Percentiles rank a stretch among this genome's conserved stretches.
phyloP scores from a whole-genome alignment of 73 alveolate species.

The Paraurostyla sp. region DNA sequence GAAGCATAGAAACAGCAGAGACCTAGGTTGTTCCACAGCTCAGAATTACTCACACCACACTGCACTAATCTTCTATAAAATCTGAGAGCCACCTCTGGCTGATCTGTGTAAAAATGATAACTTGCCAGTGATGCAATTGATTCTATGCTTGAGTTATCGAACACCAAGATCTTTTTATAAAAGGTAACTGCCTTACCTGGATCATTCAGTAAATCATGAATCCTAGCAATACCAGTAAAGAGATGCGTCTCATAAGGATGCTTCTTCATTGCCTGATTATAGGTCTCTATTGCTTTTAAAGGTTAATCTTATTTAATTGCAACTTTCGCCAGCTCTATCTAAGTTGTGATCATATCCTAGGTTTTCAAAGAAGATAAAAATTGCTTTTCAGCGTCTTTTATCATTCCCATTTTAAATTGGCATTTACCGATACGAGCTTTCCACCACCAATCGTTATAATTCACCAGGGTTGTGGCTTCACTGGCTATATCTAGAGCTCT shows the following conservation, averaged over 20 bases:
- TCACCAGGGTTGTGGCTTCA: constrained; percentile 91
- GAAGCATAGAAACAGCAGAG: constrained; percentile 98
- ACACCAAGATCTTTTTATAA: constrained; percentile 87
- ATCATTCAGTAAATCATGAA: constrained; percentile 93
- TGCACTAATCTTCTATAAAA: constrained; percentile 97
- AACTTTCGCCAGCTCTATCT: constrained; percentile 93
- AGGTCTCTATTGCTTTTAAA: constrained; percentile 92
- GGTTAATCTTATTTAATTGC: constrained; percentile 97
- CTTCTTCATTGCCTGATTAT: constrained; percentile 76
- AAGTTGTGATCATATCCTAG: constrained; percentile 92
- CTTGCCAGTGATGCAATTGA: constrained; percentile 99
- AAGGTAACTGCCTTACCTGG: constrained; percentile 86
- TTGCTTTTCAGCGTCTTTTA: constrained; percentile 98
- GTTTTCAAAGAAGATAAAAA: constrained; percentile 92
- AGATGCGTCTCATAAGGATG: constrained; percentile 92
- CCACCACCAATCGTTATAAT: constrained; percentile 99
- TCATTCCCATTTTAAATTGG: constrained; percentile 97
- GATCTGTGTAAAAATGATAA: constrained; percentile 98
- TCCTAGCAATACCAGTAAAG: constrained; percentile 92
- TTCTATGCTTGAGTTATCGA: constrained; percentile 95
- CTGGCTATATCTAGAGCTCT: constrained; percentile 96
- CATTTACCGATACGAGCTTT: constrained; percentile 98
- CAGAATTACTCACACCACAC: constrained; percentile 97
- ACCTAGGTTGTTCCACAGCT: constrained; percentile 99
- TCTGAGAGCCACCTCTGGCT: constrained; percentile 98